phyloP scores from a whole-genome alignment of 169 alveolate species.

The Plasmodium adleri region DNA sequence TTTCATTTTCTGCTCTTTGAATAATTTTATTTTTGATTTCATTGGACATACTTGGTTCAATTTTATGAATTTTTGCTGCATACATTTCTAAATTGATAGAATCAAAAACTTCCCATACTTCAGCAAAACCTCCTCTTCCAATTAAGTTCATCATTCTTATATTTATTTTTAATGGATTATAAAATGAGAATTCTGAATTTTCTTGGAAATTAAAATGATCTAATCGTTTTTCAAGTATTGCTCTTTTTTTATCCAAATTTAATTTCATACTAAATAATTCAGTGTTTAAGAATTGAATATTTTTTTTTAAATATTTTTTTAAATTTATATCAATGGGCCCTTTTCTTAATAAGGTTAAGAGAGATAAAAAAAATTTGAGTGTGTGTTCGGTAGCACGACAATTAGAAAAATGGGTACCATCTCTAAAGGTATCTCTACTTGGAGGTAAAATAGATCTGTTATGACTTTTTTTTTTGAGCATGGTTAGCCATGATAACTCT shows the following conservation, averaged over 20 bases:
- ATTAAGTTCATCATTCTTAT: constrained; percentile 89
- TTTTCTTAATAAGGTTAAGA: constrained; percentile 70
- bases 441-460: constrained; percentile 82
- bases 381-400: constrained; percentile 84
- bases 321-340: constrained; percentile 64
- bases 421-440: constrained; percentile 86
- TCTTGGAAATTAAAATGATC: constrained; percentile 84
- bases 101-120: constrained; percentile 94
- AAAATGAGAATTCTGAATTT: constrained; percentile 85
- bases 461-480: constrained; percentile 82
- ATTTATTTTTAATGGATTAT: constrained; percentile 85
- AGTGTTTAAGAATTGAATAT: constrained; percentile 79
- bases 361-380: constrained; percentile 80
- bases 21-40: constrained; percentile 89
- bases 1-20: constrained; percentile 91
- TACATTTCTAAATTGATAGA: constrained; percentile 90
- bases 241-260: constrained; percentile 83
- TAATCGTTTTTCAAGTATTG: constrained; percentile 83
- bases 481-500: constrained; percentile 80
- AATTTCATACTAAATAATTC: constrained; percentile 82
- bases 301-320: constrained; percentile 77
- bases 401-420: constrained; percentile 85
- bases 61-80: constrained; percentile 92
- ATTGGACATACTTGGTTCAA: constrained; percentile 89
- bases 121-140: constrained; percentile 94